These are phyloP conservation scores for Entomophthora muscae DNA, from an alignment of 371 early-diverging fungal genomes.

Conservation along the genomic window DNA sequence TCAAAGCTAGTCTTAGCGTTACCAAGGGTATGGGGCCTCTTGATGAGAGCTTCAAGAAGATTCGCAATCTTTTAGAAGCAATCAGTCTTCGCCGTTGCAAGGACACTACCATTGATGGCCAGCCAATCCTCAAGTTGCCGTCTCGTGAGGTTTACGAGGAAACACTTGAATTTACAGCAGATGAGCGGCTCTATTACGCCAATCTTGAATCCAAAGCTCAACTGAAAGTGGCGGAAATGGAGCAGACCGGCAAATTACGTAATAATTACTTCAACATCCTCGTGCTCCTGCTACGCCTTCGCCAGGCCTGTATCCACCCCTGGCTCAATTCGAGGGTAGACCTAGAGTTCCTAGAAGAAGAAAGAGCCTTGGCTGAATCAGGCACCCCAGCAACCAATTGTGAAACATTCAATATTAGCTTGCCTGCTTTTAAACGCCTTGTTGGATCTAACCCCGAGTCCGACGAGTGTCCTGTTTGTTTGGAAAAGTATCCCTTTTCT, in stretches of 20 bases:
- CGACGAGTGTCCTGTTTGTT: neutral
- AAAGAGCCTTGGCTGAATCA: neutral
- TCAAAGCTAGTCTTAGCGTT: neutral
- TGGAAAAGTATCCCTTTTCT: neutral
- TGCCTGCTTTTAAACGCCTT: neutral
- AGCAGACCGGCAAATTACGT: neutral
- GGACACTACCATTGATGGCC: constrained; percentile 17
- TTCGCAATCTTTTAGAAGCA: neutral
- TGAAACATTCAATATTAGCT: neutral
- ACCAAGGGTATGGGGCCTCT: neutral
- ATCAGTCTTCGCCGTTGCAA: constrained; percentile 13
- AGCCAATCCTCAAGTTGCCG: constrained; percentile 14
- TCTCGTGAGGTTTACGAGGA: neutral
- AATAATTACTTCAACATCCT: neutral
- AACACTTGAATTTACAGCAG: neutral
- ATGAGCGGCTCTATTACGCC: neutral
- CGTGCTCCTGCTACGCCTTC: neutral
- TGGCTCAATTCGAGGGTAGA: neutral
- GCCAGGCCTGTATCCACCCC: constrained; percentile 4
- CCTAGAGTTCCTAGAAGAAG: neutral
- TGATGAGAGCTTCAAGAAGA: neutral
- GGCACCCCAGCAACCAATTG: neutral
- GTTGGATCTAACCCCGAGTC: neutral
- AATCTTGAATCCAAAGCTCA: neutral
- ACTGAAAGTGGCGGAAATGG: neutral